Conservation (phyloP, 1,139 yeast species). For the Suhomyces anneliseae region DNA sequence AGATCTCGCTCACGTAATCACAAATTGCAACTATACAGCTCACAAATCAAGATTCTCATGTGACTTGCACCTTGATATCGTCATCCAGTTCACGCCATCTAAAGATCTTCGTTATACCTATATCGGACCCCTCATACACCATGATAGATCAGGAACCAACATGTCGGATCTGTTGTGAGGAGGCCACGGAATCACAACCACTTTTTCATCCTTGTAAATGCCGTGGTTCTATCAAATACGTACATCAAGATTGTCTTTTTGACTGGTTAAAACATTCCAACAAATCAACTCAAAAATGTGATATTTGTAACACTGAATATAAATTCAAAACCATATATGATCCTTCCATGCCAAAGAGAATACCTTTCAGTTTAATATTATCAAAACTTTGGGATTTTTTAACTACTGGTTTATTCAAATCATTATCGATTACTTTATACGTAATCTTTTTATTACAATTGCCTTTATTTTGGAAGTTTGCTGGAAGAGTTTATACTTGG, state of each 20-base stretch:
- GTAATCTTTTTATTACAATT: conserved; percentile 46
- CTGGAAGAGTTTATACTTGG: conserved; percentile 55
- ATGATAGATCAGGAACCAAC: conserved; percentile 28
- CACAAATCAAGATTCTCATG: no score
- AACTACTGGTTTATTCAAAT: conserved; percentile 24
- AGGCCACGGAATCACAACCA: conserved; percentile 77
- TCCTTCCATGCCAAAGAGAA: conserved; percentile 63
- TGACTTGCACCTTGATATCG: background rate
- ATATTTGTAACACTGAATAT: conserved; percentile 82
- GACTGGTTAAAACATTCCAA: conserved; percentile 82
- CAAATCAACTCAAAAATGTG: conserved; percentile 68
- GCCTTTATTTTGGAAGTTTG: conserved; percentile 57
- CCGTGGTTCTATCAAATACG: conserved; percentile 87
- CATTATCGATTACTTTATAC: conserved; percentile 34
- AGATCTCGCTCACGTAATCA: no score
- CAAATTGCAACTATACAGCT: no score
- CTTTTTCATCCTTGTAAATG: conserved; percentile 91
- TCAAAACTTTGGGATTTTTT: conserved; percentile 35
- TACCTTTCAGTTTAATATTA: conserved; percentile 54
- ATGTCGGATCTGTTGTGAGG: conserved; percentile 94
- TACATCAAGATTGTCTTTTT: conserved; percentile 87
- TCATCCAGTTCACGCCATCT: background rate
- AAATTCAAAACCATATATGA: conserved; percentile 70
- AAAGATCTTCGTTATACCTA: background rate
- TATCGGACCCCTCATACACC: background rate